Conservation (phyloP, 208 protist genomes). For the Phytomonas francai region DNA sequence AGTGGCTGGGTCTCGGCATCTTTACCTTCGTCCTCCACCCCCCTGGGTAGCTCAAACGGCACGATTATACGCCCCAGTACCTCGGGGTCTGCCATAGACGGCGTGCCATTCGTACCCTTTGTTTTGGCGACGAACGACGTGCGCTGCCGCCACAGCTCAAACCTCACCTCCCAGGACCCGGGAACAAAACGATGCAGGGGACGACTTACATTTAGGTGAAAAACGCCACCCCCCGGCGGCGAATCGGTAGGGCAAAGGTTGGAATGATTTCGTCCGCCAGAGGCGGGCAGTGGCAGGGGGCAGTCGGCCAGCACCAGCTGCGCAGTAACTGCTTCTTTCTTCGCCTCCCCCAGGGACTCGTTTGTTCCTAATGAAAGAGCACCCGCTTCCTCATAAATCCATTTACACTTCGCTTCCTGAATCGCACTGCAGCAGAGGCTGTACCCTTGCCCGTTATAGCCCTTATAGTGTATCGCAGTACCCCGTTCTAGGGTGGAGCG, state of each 20-base stretch:
- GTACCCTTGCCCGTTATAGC: constrained; percentile 65
- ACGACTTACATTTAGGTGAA: constrained; percentile 38
- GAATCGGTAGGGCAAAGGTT: background rate
- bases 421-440: constrained; percentile 73
- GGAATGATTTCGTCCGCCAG: background rate
- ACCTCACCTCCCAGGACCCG: constrained; percentile 42
- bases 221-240: background rate
- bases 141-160: constrained; percentile 49
- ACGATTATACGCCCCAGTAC: constrained; percentile 53
- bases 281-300: constrained; percentile 16
- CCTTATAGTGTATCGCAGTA: constrained; percentile 61
- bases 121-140: background rate
- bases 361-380: constrained; percentile 16
- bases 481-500: background rate
- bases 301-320: constrained; percentile 16
- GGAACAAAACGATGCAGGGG: constrained; percentile 45
- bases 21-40: background rate
- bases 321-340: background rate
- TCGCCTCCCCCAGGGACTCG: constrained; percentile 8
- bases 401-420: constrained; percentile 20
- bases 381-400: constrained; percentile 20
- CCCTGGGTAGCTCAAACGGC: constrained; percentile 34
- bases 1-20: background rate
- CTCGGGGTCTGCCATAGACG: constrained; percentile 19
- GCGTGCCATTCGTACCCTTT: background rate